Evolutionary conservation across 495 filamentous ascomycete genomes (phyloP), one percentile per base, ranked within the genome.

Genomic region (Halenospora varia): DNA sequence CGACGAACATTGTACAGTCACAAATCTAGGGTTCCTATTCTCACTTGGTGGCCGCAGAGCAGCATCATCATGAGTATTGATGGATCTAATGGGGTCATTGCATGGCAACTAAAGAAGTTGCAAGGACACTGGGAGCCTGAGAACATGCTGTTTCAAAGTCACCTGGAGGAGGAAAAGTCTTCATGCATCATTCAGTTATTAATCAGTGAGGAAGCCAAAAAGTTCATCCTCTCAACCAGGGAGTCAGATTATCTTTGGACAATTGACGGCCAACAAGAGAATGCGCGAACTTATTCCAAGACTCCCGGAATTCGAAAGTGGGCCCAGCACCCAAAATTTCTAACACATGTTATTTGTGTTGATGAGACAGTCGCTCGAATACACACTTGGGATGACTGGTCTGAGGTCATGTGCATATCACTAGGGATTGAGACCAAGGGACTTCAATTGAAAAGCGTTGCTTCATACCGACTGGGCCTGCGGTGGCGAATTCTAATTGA

Each of bases 371-470:
- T 10, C 11, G 65, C 63, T 52, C 24, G 47, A 25, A 51, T 67
- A 52, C 66, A 63, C 42, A 10, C 50, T 42, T 68, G 66, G 66
- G 55, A 20, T 47, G 60, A 68, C 50, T 64, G 66, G 63, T 66
- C 63, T 22, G 64, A 68, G 54, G 26, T 68, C 18, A 49, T 55
- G 20, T 65, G 2, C n/a, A 25, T 67, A 2, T 42, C 25, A 55
- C 48, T 64, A 22, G 49, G 25, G 23, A 42, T 41, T 25, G 53
- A 55, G 20, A 55, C 49, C 0, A 26, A 25, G 17, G 54, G 49
- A 42, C 48, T 62, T 41, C 55, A 64, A 41, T 29, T 69, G 51
- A 67, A 66, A 24, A 53, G 20, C 42, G 52, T 57, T 29, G 25
- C 39, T 39, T 25, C 53, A 35, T 69, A 51, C 48, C 56, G 40